These are phyloP conservation scores for Plantago lanceolata DNA, from an alignment of 305 asterid species.

Conservation along the genomic window DNA sequence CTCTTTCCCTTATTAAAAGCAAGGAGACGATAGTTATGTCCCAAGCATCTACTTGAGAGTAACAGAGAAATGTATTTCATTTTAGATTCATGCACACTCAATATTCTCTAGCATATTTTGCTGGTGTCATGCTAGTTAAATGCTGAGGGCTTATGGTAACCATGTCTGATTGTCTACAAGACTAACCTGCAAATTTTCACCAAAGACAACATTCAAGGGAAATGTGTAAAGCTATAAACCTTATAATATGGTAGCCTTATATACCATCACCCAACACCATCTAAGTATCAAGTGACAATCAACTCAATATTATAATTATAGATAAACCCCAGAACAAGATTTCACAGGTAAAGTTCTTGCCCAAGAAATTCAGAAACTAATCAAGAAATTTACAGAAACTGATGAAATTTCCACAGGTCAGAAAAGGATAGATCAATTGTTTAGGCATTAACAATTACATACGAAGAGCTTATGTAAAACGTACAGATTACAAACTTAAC, in stretches of 20 bases:
- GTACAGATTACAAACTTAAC: not conserved
- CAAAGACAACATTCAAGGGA: no score
- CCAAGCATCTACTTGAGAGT: slow-evolving; percentile 8
- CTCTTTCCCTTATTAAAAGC: slow-evolving; percentile 8
- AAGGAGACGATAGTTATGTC: slow-evolving; percentile 11
- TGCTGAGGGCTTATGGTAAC: not conserved
- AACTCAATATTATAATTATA: not conserved
- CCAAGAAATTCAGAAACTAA: slow-evolving; percentile 3
- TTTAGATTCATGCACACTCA: slow-evolving; percentile 6
- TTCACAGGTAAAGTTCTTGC: not conserved
- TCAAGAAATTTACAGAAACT: not conserved
- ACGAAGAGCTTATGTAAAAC: not conserved
- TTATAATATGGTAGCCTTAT: no score
- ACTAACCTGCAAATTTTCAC: no score
- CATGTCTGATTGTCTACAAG: no score
- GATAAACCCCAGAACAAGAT: not conserved
- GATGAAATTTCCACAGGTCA: not conserved
- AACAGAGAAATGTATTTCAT: not conserved
- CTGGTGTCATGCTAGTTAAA: not conserved
- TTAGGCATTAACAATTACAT: not conserved
- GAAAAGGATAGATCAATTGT: not conserved
- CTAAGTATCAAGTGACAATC: no score
- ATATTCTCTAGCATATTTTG: not conserved
- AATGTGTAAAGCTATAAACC: no score
- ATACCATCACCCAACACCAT: no score